A percentile compares a stretch with the other conserved stretches of the same genome.
These are phyloP conservation scores for Chytriomyces sp. DNA, from an alignment of 192 early-diverging fungal genomes.

Conservation along the genomic window DNA sequence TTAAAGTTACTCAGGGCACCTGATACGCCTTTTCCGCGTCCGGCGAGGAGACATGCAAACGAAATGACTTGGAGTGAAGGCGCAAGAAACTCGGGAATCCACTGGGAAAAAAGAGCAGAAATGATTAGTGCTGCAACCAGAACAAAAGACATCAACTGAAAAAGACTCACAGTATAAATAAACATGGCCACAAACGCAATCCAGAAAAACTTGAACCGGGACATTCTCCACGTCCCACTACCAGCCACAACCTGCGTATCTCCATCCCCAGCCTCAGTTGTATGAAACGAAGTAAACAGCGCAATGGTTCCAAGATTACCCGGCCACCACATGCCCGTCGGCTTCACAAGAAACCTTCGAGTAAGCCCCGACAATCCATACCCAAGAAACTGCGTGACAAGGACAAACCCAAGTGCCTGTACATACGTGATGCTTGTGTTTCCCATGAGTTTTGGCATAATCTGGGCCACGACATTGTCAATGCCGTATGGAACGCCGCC, in stretches of 20 bases:
- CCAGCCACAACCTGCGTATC: too few species aligned
- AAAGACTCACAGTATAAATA: conserved; percentile 19
- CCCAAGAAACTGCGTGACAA: conserved; percentile 62
- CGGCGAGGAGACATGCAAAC: conserved; percentile 20
- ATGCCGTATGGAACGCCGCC: conserved; percentile 55
- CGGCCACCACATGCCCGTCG: conserved; percentile 69
- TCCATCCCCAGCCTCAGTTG: conserved; percentile 27
- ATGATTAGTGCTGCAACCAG: too few species aligned
- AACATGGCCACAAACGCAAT: conserved; percentile 31
- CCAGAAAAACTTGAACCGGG: conserved; percentile 38
- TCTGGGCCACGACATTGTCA: conserved; percentile 44
- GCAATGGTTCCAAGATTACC: conserved; percentile 10
- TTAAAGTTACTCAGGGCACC: conserved; percentile 5
- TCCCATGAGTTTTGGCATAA: conserved; percentile 18
- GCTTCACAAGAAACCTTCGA: conserved; percentile 80
- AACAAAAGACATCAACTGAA: too few species aligned
- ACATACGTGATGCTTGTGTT: conserved; percentile 26
- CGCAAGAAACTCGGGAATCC: conserved; percentile 35
- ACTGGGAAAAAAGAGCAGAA: not conserved
- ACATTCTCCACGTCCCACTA: conserved; percentile 32
- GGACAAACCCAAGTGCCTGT: conserved; percentile 10
- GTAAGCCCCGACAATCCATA: conserved; percentile 71
- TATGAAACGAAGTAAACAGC: conserved; percentile 26
- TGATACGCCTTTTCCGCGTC: not conserved
- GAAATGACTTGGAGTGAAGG: conserved; percentile 29